A percentile compares a stretch with the other conserved stretches of the same genome.
These are phyloP conservation scores for Orbilia ellipsospora DNA, from an alignment of 2,329 filamentous ascomycete species.

Conservation along the genomic window DNA sequence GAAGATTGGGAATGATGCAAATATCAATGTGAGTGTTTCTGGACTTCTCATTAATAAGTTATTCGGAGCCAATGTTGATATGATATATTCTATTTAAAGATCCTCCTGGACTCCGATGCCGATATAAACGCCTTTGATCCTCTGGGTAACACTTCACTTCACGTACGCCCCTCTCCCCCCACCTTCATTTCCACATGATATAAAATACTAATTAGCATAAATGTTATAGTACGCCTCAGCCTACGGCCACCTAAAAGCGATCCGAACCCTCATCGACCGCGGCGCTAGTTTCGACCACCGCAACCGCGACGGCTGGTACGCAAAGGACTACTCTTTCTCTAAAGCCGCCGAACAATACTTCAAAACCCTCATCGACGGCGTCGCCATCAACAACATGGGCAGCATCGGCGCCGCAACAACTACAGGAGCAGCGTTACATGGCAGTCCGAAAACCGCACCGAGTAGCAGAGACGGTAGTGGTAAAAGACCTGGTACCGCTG, in stretches of 20 bases:
- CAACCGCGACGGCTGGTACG: conserved; percentile 58
- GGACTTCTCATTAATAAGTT: too few relatives aligned
- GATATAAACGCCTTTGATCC: conserved; percentile 62
- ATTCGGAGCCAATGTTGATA: conserved; percentile 13
- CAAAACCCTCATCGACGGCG: conserved; percentile 52
- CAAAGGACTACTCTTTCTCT: conserved; percentile 58
- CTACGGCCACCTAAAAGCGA: conserved; percentile 59
- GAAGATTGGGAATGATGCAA: conserved; percentile 57
- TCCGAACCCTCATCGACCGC: conserved; percentile 58
- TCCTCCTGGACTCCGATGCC: conserved; percentile 62
- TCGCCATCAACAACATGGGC: conserved; percentile 45
- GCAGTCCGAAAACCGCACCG: conserved; percentile 28
- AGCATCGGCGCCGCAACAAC: background rate
- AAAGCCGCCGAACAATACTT: conserved; percentile 58
- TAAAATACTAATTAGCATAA: conserved; percentile 2
- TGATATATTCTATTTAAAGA: conserved; percentile 21
- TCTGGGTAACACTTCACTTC: conserved; percentile 57
- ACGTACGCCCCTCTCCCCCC: conserved; percentile 54
- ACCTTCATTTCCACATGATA: background rate
- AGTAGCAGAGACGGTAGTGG: conserved; percentile 38
- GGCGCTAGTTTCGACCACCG: conserved; percentile 56
- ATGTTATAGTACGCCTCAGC: conserved; percentile 57
- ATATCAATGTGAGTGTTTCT: conserved; percentile 56
- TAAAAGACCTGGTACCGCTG: conserved; percentile 43
- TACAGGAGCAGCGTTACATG: background rate